A percentile compares a stretch with the other conserved stretches of the same genome.
phyloP scores from a whole-genome alignment of 331 rosid species.

The Acacia pycnantha region DNA sequence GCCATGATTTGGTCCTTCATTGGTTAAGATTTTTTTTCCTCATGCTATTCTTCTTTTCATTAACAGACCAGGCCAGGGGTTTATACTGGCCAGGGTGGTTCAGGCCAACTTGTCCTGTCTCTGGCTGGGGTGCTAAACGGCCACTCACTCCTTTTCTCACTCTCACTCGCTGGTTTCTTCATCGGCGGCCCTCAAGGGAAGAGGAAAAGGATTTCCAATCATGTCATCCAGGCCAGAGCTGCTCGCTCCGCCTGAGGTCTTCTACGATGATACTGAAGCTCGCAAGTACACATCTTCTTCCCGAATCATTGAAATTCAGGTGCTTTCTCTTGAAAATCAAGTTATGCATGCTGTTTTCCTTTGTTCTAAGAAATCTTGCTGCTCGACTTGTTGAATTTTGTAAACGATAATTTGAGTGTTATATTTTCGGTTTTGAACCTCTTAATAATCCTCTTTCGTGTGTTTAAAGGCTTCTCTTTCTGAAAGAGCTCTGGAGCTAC shows the following conservation, averaged over 20 bases:
- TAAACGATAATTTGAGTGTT: background rate
- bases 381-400: background rate
- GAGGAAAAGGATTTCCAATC: background rate
- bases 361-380: background rate
- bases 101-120: too few species aligned
- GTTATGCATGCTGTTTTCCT: background rate
- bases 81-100: too few species aligned
- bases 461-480: constrained; percentile 48
- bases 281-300: constrained; percentile 94
- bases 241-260: constrained; percentile 92
- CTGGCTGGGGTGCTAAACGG: too few species aligned
- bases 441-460: background rate
- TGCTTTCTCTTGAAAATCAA: background rate
- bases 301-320: constrained; percentile 85
- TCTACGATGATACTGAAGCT: constrained; percentile 82
- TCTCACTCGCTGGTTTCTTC: too few species aligned
- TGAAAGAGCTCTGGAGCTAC: constrained; percentile 86
- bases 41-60: too few species aligned
- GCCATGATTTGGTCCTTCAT: too few species aligned
- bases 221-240: constrained; percentile 82
- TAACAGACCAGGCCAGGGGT: too few species aligned
- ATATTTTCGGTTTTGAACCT: background rate
- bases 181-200: background rate
- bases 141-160: background rate
- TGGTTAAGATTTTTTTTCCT: too few species aligned